Evolutionary conservation across 2,329 filamentous ascomycete species (phyloP), one percentile per base, ranked within the genome.

Genomic region (Amauroascus niger): DNA sequence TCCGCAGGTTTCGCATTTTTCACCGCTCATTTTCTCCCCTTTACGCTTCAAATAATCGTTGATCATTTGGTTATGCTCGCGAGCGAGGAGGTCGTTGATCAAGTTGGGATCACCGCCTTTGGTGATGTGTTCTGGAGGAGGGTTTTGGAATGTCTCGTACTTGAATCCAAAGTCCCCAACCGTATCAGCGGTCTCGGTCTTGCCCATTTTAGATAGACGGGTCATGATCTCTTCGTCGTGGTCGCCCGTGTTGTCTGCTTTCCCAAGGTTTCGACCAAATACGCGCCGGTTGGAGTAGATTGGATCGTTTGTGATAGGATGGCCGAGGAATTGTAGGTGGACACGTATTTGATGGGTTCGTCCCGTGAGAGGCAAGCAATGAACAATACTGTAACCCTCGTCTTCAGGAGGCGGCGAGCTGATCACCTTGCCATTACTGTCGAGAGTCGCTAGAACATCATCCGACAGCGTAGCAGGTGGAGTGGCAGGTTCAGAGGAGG

Each of bases 231-330:
- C 88, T 56, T 93, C 87, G 67, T 98, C 93, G 40, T 84, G 82
- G 54, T 88, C 84, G 24, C 79, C 79, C 18, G 77, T 76, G 2
- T 79, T 82, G 48, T 91, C 84, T 13, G 76, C 74, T 47, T 74
- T 79, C 14, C 88, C 93, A 0, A 98, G 80, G 8, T 84, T 79
- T 0, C 84, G 76, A 0, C 93, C 93, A 76, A 95, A 98, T 9
- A 98, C 93, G 54, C 83, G 83, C 65, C 88, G 83, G 66, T 98
- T 98, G 63, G 88, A 89, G 69, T 98, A 98, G 62, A 98, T 97
- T 6, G 93, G 93, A 65, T 98, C 93, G 68, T 98, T 98, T 59
- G 88, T 84, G 61, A 98, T 97, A 1, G 93, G 93, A 65, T 97
- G 87, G 1, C 93, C 93, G 2, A 98, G 76, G 68, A 88, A 95